phyloP scores from a whole-genome alignment of 208 protist genomes.

The Porcisia deanei region DNA sequence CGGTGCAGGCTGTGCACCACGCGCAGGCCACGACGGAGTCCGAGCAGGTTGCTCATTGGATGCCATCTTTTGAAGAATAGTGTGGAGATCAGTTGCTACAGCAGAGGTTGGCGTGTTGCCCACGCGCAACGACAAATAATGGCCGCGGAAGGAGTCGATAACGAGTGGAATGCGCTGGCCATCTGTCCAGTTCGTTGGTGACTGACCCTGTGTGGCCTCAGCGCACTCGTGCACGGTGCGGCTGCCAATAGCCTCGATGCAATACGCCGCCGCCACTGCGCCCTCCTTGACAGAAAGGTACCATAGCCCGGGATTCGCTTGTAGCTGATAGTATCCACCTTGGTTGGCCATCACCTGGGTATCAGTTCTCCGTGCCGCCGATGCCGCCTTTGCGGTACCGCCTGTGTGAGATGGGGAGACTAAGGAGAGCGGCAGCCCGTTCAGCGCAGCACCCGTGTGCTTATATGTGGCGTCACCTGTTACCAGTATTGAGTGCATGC shows the following conservation, averaged over 20 bases:
- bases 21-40: slow-evolving; percentile 25
- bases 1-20: slow-evolving; percentile 1
- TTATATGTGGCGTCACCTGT: slow-evolving; percentile 60
- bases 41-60: slow-evolving; percentile 22
- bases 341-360: slow-evolving; percentile 96
- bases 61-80: slow-evolving; percentile 26
- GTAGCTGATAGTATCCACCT: slow-evolving; percentile 97
- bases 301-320: slow-evolving; percentile 91
- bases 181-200: slow-evolving; percentile 14
- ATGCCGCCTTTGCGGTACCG: neutral
- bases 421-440: slow-evolving; percentile 86
- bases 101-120: neutral
- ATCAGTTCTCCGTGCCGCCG: slow-evolving; percentile 51
- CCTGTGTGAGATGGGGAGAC: slow-evolving; percentile 11
- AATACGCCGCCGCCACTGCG: slow-evolving; percentile 53
- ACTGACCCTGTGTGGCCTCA: neutral
- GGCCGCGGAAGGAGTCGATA: slow-evolving; percentile 60
- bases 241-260: slow-evolving; percentile 44
- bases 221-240: slow-evolving; percentile 14
- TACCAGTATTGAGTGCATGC: slow-evolving; percentile 90
- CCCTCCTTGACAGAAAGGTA: slow-evolving; percentile 72
- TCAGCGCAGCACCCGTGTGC: slow-evolving; percentile 26
- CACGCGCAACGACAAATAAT: slow-evolving; percentile 33
- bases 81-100: neutral
- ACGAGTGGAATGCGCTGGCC: slow-evolving; percentile 49